Evolutionary conservation across 768 basidiomycete genomes (phyloP), one percentile per base, ranked within the genome.

Genomic region (Mycena pura): DNA sequence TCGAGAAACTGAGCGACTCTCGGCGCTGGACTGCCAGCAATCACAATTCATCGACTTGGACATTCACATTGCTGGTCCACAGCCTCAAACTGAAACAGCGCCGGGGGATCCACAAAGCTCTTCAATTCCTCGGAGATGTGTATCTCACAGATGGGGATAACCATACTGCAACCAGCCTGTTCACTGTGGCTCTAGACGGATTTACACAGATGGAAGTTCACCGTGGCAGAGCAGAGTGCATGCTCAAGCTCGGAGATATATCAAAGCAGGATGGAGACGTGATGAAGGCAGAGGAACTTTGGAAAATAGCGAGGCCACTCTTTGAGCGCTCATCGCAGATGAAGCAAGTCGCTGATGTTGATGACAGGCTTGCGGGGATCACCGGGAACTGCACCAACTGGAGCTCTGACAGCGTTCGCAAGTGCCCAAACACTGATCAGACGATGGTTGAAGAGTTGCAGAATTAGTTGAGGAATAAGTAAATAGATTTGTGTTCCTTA

Each of bases 71-170:
- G 7, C 36, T 58, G 6, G 38, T 48, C 3, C 47, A 49, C 29
- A 11, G 29, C 13, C 17, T 41, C 15, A 58, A 40, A 17, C 17
- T 9, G 10, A 9, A 41, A 15, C 25, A 32, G 28, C 39, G 25
- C 17, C 34, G 36, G 0, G 47, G 8, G 8, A 17, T 49, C 13
- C 47, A 49, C 25, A 19, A 39, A 9, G 57, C 57, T 13, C 27
- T 58, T 6, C 57, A 49, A 6, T 58, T 48, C 22, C 45, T 58
- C 3, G 57, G 57, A 4, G 36, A 58, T 24, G 1, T 41, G 5
- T 34, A 41, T 19, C 25, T 21, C 1, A 14, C 11, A 9, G 34
- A 29, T 3, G 46, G 22, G 14, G 57, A 58, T 31, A 17, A 19
- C 3, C 19, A 48, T 6, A 40, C 50, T 4, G 36, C 38, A 8